These are phyloP conservation scores for Prunus mira DNA, from an alignment of 306 rosid genomes.

Conservation along the genomic window DNA sequence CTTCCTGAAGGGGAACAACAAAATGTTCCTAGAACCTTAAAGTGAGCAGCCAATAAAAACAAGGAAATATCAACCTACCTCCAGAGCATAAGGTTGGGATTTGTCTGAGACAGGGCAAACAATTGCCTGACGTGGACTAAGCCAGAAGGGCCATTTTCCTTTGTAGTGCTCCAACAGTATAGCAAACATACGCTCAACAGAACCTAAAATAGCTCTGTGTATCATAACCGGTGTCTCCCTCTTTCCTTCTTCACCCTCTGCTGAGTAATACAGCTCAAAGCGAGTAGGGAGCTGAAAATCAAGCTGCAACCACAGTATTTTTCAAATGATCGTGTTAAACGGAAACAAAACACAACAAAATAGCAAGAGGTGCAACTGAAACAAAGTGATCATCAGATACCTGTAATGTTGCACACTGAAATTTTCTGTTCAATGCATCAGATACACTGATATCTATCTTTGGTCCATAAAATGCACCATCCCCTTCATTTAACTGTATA, in stretches of 20 bases:
- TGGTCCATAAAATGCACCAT: slow-evolving; percentile 96
- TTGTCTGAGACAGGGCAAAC: slow-evolving; percentile 90
- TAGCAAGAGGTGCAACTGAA: not conserved
- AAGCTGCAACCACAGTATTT: slow-evolving; percentile 57
- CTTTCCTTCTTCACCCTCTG: slow-evolving; percentile 94
- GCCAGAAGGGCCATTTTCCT: slow-evolving; percentile 99
- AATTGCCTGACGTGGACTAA: slow-evolving; percentile 95
- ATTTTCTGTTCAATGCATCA: slow-evolving; percentile 83
- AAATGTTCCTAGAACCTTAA: not conserved
- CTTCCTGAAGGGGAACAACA: not conserved
- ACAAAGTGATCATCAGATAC: slow-evolving; percentile 26
- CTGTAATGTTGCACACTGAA: slow-evolving; percentile 96
- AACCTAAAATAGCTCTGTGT: slow-evolving; percentile 89
- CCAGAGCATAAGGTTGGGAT: slow-evolving; percentile 67
- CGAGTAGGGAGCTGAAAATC: slow-evolving; percentile 96
- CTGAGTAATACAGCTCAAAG: slow-evolving; percentile 80
- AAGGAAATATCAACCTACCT: slow-evolving; percentile 39
- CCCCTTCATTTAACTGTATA: slow-evolving; percentile 79
- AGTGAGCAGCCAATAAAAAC: not conserved
- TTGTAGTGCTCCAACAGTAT: slow-evolving; percentile 89
- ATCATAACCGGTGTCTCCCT: slow-evolving; percentile 93
- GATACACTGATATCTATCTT: slow-evolving; percentile 92
- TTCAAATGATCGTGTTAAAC: slow-evolving; percentile 9
- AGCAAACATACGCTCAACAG: slow-evolving; percentile 95
- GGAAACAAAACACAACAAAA: slow-evolving; percentile 7